A percentile compares a stretch with the other conserved stretches of the same genome.
Conservation (phyloP, 805 yeast genomes). For the Schizosaccharomyces cryophilus region DNA sequence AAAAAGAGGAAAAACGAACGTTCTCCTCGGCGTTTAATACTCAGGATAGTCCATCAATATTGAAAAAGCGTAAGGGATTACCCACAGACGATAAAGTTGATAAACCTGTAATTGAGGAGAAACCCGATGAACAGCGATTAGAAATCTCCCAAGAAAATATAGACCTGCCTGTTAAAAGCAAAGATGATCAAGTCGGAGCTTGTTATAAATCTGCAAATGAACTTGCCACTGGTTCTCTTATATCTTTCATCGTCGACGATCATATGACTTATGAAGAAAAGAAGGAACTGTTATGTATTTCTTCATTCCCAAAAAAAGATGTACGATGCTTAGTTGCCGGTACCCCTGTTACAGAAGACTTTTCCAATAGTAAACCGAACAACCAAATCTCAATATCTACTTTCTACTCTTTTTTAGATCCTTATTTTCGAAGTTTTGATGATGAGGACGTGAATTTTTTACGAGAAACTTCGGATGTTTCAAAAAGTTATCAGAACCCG, state of each 20-base stretch:
- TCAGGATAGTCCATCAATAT: no score
- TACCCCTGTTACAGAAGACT: constrained; percentile 62
- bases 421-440: constrained; percentile 47
- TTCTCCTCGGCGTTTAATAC: background rate
- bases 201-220: background rate
- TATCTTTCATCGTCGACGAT: background rate
- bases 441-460: constrained; percentile 67
- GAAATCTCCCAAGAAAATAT: background rate
- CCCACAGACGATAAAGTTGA: no score
- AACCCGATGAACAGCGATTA: background rate
- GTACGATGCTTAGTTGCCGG: constrained; percentile 25
- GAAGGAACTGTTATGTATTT: background rate
- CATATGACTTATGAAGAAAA: background rate
- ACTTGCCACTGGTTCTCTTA: background rate
- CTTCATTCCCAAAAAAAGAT: background rate
- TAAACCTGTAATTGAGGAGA: no score
- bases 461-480: constrained; percentile 23
- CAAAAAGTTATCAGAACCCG: constrained; percentile 37
- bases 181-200: background rate
- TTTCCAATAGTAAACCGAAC: constrained; percentile 56
- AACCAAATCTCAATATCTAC: constrained; percentile 86
- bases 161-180: background rate
- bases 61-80: no score
- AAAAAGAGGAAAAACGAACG: background rate
- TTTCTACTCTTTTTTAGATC: constrained; percentile 63